These are phyloP conservation scores for Candida ortonii DNA, from an alignment of 805 yeast genomes.

Conservation along the genomic window DNA sequence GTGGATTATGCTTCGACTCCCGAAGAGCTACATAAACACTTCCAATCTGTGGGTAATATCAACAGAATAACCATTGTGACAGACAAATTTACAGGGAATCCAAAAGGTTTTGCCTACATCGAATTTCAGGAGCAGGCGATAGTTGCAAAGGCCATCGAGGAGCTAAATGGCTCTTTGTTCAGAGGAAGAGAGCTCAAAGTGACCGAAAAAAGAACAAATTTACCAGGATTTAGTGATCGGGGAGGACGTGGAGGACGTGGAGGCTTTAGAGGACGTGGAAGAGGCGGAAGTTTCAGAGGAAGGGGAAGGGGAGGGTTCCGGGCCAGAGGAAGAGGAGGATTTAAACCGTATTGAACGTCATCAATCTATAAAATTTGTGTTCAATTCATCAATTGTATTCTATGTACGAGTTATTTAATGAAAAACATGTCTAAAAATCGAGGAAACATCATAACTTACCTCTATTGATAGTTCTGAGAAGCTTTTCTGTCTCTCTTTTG, in stretches of 20 bases:
- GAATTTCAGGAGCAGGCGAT: constrained; percentile 72
- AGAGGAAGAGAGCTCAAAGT: constrained; percentile 73
- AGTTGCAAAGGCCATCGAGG: constrained; percentile 60
- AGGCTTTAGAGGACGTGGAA: constrained; percentile 19
- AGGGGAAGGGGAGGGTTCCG: constrained; percentile 27
- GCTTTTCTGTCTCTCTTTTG: constrained; percentile 40
- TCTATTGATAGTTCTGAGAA: constrained; percentile 22
- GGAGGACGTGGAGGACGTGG: constrained; percentile 45
- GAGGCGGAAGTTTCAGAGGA: constrained; percentile 23
- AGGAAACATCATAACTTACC: constrained; percentile 21
- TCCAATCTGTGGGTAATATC: constrained; percentile 66
- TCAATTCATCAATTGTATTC: no score
- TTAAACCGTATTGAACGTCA: constrained; percentile 30
- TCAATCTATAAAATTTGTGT: neutral
- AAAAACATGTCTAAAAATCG: no score
- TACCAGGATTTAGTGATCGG: constrained; percentile 62
- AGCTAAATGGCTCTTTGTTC: constrained; percentile 60
- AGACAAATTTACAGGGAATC: constrained; percentile 73
- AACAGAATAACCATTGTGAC: constrained; percentile 75
- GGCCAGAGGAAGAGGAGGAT: constrained; percentile 33
- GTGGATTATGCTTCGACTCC: constrained; percentile 81
- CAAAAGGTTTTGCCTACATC: constrained; percentile 84
- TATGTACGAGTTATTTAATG: no score
- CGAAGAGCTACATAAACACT: constrained; percentile 73
- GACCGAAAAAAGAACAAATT: constrained; percentile 72